phyloP scores from a whole-genome alignment of 306 rosid genomes.

The Vigna unguiculata region DNA sequence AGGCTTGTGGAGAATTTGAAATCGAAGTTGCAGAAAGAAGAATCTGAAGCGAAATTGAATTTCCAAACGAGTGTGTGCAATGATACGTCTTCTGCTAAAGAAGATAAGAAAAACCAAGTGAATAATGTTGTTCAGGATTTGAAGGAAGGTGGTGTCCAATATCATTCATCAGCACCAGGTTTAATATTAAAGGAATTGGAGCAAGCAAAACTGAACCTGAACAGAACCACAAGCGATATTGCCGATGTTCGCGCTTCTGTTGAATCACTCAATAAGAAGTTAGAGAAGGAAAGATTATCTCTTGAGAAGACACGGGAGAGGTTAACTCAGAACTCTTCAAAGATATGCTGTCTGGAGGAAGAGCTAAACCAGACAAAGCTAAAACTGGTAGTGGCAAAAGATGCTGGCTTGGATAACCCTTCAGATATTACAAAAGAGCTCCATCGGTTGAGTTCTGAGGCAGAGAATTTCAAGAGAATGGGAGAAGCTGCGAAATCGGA shows the following conservation, averaged over 20 bases:
- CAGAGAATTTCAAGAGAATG: slow-evolving; percentile 73
- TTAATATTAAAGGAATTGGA: slow-evolving; percentile 77
- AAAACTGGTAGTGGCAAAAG: slow-evolving; percentile 69
- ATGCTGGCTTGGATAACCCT: slow-evolving; percentile 55
- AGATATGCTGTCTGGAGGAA: slow-evolving; percentile 75
- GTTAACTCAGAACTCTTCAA: slow-evolving; percentile 69
- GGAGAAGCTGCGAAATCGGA: slow-evolving; percentile 77
- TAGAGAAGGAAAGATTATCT: slow-evolving; percentile 74
- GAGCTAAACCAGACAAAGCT: slow-evolving; percentile 76
- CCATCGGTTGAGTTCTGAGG: slow-evolving; percentile 69
- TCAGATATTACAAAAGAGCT: slow-evolving; percentile 72
- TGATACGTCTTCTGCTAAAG: slow-evolving; percentile 12
- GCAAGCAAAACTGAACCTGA: slow-evolving; percentile 84
- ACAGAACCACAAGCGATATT: slow-evolving; percentile 73
- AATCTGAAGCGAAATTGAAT: slow-evolving; percentile 39
- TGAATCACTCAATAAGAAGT: slow-evolving; percentile 68
- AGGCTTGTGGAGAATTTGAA: slow-evolving; percentile 53
- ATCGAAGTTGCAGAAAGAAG: slow-evolving; percentile 54
- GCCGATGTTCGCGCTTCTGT: slow-evolving; percentile 85
- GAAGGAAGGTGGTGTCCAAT: slow-evolving; percentile 41
- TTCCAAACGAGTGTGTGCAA: slow-evolving; percentile 33
- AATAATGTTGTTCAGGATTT: slow-evolving; percentile 39
- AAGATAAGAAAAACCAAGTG: slow-evolving; percentile 70
- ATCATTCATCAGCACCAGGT: slow-evolving; percentile 61
- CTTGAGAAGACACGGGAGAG: slow-evolving; percentile 86